Evolutionary conservation across 2,329 filamentous ascomycete genomes (phyloP), one percentile per base, ranked within the genome.

Genomic region (Chaetomiaceae sp.): DNA sequence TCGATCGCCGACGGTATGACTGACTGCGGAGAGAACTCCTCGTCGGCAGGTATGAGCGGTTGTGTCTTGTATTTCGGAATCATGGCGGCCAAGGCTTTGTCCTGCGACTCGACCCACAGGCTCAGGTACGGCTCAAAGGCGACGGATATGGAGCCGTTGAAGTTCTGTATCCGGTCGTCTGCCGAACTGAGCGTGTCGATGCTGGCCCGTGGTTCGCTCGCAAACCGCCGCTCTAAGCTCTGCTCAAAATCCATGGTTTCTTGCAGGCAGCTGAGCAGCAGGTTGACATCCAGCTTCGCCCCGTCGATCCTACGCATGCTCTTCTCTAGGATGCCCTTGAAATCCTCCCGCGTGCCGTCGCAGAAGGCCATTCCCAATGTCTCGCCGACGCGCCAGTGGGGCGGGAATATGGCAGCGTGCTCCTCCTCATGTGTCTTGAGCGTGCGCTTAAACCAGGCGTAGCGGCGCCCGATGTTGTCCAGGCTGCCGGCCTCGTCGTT

Each of bases 161-260:
- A 96, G 51, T 82, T 85, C 18, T 88, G 84, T 0, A 84, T 75
- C 61, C 85, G 85, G 48, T 90, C 88, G 55, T 91, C 88, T 8
- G 81, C 75, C 1, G 89, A 95, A 56, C 84, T 86, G 27, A 95
- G 80, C 0, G 92, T 97, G 67, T 99, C 94, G 52, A 95, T 90
- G 37, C 92, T 97, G 14, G 85, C 84, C 53, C 89, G 82, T 33
- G 87, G 74, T 64, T 84, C 80, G 55, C 76, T 85, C 1, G 86
- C 80, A 67, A 97, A 97, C 9, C 87, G 84, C 58, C 83, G 83
- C 69, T 99, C 94, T 11, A 99, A 76, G 54, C 81, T 86, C 66
- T 97, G 91, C 71, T 99, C 94, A 67, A 99, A 99, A 66, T 99
- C 90, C 62, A 99, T 81, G 0, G 94, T 99, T 68, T 97, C 91